These are phyloP conservation scores for Trypanosoma caninum DNA, from an alignment of 208 protist genomes.

Conservation along the genomic window DNA sequence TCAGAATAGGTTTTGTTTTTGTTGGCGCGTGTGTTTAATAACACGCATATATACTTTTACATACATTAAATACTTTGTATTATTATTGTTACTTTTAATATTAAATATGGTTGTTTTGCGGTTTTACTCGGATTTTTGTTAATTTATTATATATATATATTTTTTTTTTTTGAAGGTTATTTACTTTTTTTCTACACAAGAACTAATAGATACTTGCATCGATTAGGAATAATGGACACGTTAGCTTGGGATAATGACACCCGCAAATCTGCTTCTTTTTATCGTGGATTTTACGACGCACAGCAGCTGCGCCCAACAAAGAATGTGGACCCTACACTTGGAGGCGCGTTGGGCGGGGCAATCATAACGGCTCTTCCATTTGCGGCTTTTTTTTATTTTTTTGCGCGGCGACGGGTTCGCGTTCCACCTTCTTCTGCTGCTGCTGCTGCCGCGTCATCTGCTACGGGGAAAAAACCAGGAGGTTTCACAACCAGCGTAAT, in stretches of 20 bases:
- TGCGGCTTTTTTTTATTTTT: constrained; percentile 52
- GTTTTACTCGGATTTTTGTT: no score
- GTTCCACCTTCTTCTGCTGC: no score
- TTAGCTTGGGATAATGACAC: constrained; percentile 14
- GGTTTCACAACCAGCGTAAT: constrained; percentile 50
- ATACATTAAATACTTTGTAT: no score
- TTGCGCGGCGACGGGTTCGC: constrained; percentile 39
- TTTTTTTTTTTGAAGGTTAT: neutral
- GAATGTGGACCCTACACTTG: constrained; percentile 59
- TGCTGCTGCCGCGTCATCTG: constrained; percentile 22
- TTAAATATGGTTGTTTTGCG: no score
- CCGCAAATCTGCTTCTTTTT: constrained; percentile 44
- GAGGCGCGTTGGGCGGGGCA: constrained; percentile 50
- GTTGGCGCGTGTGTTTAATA: no score
- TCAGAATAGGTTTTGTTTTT: no score
- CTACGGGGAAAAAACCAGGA: constrained; percentile 16
- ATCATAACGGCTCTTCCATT: constrained; percentile 58
- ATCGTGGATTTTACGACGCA: constrained; percentile 80
- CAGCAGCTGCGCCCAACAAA: constrained; percentile 70
- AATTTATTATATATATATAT: no score
- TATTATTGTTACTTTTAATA: no score
- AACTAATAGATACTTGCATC: no score
- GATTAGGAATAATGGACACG: constrained; percentile 27
- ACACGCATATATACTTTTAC: no score
- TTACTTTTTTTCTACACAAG: neutral